Base-by-base conservation (phyloP, 208 protist species). In the Crithidia mellificae region DNA sequence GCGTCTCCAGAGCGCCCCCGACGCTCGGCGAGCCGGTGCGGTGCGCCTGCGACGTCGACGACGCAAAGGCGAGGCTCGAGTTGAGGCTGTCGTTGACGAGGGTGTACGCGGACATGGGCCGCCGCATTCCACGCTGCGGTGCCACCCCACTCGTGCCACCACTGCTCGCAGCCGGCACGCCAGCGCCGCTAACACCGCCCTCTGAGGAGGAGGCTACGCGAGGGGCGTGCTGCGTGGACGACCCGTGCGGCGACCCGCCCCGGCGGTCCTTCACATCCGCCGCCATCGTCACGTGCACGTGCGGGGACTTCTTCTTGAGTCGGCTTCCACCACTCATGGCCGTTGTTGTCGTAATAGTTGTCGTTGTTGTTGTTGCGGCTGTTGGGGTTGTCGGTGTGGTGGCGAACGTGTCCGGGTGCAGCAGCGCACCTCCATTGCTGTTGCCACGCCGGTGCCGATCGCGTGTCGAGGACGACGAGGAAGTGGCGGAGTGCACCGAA, bases 41-140 rank as follows among this genome's bases (percentile, higher is more conserved):
- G 50, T 59, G 38, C 27, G 25, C 32, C 5, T 59, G 57, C 11
- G 29, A 6, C 41, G 15, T 27, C 7, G 20, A 1, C 3, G 38
- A 17, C 20, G 15, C 55, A n/a, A n/a, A n/a, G 22, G 47, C 43
- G 36, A 41, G 20, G 49, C 36, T 65, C 20, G 25, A 27, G 22
- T 2, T 38, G 11, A 44, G 17, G 49, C 32, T 58, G 27, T 78
- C 67, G 67, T 43, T 78, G 14, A 65, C 58, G 11, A 77, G 64
- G 15, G 58, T 50, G 39, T 64, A 69, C 25, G 46, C 44, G 20
- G 76, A 81, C 27, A 57, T 53, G 20, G 70, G 76, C 1, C 76
- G 76, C 1, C 76, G 76, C 69, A 81, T 68, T 19, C 68, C 70
- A n/a, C 76, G 68, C 54, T 81, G 76, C 29, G 70, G 76, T 15